Base-by-base conservation (phyloP, 2,329 filamentous ascomycete species). In the Davidsoniella australis region DNA sequence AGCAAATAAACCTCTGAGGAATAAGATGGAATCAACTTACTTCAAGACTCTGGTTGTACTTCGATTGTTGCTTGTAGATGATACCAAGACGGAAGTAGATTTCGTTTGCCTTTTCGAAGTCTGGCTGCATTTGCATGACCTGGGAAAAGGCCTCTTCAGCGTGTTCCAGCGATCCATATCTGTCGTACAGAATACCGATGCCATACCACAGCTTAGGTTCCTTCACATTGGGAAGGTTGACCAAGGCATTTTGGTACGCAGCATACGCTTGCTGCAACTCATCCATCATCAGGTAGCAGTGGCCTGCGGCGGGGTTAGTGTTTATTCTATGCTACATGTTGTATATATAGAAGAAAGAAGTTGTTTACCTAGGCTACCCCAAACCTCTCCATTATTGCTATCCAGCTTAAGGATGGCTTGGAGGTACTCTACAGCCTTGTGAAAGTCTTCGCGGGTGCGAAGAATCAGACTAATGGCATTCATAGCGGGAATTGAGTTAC, bases 81-180 rank as follows among this genome's bases (percentile, higher is more conserved):
- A 98, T 98, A n/a, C 91, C 91, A 7, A 98, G 75, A 24, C 91
- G 79, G 67, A 98, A 98, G 64, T 96, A 98, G 48, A 98, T 96
- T 63, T 98, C 91, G 60, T 96, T 96, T 51, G 89, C 88, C 72
- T 98, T 98, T 61, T 98, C 91, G 57, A 96, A 96, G 58, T 87
- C 82, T 4, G 89, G 91, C 59, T 94, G 83, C 82, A 98, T 96
- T 57, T 86, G 82, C 91, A 98, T 96, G 54, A 98, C 91, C 61
- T 96, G 86, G 2, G 89, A 95, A 62, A 96, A 96, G 4, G 91
- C 91, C 62, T 96, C 91, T 63, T 96, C 91, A 56, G 91, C 91
- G 63, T 96, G 93, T 59, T 98, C 91, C 43, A 95, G 75, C 24
- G 87, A 95, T 5, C 91, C 91, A 60, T 96, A 98, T 47, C 91